These are phyloP conservation scores for Malus domestica DNA, from an alignment of 306 rosid species.

Conservation along the genomic window DNA sequence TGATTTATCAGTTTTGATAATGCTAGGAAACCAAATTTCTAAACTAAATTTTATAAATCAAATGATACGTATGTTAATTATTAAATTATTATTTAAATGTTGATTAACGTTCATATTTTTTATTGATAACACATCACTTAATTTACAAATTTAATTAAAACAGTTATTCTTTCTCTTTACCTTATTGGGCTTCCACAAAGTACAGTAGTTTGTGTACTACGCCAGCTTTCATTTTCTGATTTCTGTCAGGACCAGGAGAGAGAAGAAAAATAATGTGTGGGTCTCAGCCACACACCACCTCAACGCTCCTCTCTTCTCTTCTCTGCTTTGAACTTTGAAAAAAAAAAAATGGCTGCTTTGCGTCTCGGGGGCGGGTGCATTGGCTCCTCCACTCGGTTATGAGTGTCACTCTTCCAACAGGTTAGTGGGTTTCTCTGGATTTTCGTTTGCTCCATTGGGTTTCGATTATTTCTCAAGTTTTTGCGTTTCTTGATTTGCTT, in stretches of 20 bases:
- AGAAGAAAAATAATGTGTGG: constrained; percentile 35
- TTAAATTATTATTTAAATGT: no score
- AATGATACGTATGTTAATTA: no score
- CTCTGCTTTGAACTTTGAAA: constrained; percentile 17
- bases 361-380: constrained; percentile 14
- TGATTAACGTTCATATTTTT: no score
- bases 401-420: constrained; percentile 24
- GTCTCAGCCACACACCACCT: constrained; percentile 23
- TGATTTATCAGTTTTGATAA: no score
- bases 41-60: no score
- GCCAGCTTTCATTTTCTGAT: constrained; percentile 40
- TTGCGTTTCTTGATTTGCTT: constrained; percentile 2
- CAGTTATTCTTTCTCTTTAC: constrained; percentile 14
- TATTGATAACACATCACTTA: accelerated
- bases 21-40: accelerated
- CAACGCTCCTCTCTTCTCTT: constrained; percentile 18
- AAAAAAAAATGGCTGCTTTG: constrained; percentile 19
- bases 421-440: constrained; percentile 31
- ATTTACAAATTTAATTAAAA: no score
- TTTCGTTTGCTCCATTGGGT: constrained; percentile 10
- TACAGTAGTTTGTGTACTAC: constrained; percentile 32
- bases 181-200: constrained; percentile 22
- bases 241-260: constrained; percentile 26
- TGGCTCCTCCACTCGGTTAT: constrained; percentile 29
- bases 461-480: background rate